These are phyloP conservation scores for Zymoseptoria passerinii DNA, from an alignment of 2,329 filamentous ascomycete species.

Conservation along the genomic window DNA sequence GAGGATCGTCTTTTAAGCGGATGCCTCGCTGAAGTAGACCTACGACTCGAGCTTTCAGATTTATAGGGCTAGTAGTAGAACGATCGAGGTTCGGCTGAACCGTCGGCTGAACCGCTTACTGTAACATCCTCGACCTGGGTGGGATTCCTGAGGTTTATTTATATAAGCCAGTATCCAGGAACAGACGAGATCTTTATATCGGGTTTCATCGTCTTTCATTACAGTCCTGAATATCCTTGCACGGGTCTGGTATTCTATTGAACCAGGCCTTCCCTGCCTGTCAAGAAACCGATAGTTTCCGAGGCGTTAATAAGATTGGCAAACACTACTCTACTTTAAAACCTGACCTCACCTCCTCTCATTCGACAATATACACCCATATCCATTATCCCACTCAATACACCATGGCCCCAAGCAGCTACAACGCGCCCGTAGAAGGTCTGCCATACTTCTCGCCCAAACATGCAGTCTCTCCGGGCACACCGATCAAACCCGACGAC, in stretches of 20 bases:
- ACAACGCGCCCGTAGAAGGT: constrained; percentile 36
- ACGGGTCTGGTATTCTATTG: too few relatives aligned
- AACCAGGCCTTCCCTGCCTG: too few relatives aligned
- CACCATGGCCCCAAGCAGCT: constrained; percentile 18
- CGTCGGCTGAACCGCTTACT: neutral
- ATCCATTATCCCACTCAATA: neutral
- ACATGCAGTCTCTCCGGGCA: constrained; percentile 38
- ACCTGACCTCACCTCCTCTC: neutral
- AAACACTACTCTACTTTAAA: neutral
- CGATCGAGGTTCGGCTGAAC: neutral
- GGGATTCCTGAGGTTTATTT: too few relatives aligned
- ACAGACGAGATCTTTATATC: too few relatives aligned
- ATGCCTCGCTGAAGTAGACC: neutral
- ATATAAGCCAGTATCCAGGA: too few relatives aligned
- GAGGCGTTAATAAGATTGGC: neutral
- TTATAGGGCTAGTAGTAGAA: neutral
- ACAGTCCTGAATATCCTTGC: too few relatives aligned
- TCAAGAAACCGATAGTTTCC: too few relatives aligned
- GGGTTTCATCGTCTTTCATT: too few relatives aligned
- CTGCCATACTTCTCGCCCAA: constrained; percentile 41
- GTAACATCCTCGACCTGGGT: neutral
- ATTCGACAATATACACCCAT: neutral
- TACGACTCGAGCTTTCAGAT: too few relatives aligned
- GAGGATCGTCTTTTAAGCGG: neutral
- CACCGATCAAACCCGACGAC: constrained; percentile 36